Base-by-base conservation (phyloP, 805 yeast species). In the Candida methanosorbosa region DNA sequence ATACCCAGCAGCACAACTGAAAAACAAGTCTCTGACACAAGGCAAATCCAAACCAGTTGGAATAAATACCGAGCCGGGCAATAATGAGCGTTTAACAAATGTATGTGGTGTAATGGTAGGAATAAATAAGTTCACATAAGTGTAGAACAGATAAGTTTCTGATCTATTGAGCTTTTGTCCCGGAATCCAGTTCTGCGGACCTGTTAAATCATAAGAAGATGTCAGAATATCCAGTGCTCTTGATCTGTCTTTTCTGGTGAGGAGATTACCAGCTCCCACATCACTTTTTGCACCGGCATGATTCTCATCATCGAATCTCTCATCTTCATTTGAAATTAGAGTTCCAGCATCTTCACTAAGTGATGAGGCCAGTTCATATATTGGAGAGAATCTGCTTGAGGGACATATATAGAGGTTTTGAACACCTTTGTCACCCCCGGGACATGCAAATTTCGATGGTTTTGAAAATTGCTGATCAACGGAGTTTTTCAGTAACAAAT, bases 1-100 rank as follows among this genome's bases (percentile, higher is more conserved):
- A 20, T 35, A 35, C 4, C 35, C 38, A 13, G 38, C 38, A 17
- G 30, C 34, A 30, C 38, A 35, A 9, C 32, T 23, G 23, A 35
- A 30, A 17, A 35, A 21, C 7, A 35, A 27, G 23, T 35, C 33
- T 30, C 38, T 22, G 17, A 35, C 15, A 20, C 34, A 30, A 12
- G 26, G 38, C 9, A 27, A 20, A 16, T 30, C 23, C 12, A 32
- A 25, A n/a, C 27, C 35, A 7, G 38, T 19, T 4, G 38, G 38
- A 11, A 35, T 12, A 18, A 35, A 35, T 2, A 35, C 38, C 3
- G 38, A 27, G 12, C 38, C 38, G 11, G 38, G 32, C 15, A 20
- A 20, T 20, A 29, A 20, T 12, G 40, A 13, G n/a, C 27, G 25
- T 23, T 33, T 31, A 14, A n/a, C 36, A 17, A 22, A 29, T 16